Conservation (phyloP, 1,284 basidiomycete species). For the Melanopsichium pennsylvanicum region DNA sequence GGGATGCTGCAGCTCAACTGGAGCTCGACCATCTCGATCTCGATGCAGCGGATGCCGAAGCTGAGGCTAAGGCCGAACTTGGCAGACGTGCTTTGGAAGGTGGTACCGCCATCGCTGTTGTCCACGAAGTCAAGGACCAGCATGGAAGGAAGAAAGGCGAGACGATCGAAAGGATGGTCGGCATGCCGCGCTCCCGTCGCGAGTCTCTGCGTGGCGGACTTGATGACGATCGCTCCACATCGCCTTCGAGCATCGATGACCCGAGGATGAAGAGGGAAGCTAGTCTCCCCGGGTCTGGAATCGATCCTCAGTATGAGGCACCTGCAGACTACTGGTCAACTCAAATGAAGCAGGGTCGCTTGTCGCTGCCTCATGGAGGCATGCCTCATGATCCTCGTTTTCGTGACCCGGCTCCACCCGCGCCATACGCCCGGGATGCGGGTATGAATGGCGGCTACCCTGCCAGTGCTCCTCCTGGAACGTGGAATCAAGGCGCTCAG, state of each 20-base stretch:
- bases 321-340: slow-evolving; percentile 42
- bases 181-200: slow-evolving; percentile 45
- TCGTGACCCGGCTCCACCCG: slow-evolving; percentile 40
- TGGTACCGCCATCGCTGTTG: slow-evolving; percentile 62
- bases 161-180: slow-evolving; percentile 54
- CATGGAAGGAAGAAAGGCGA: slow-evolving; percentile 55
- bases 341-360: slow-evolving; percentile 37
- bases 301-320: slow-evolving; percentile 33
- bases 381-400: slow-evolving; percentile 23
- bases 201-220: slow-evolving; percentile 38
- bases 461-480: slow-evolving; percentile 15
- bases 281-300: slow-evolving; percentile 25
- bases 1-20: slow-evolving; percentile 41
- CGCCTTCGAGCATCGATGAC: slow-evolving; percentile 35
- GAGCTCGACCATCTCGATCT: slow-evolving; percentile 38
- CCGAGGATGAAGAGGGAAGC: slow-evolving; percentile 28
- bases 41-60: slow-evolving; percentile 43
- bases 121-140: slow-evolving; percentile 56
- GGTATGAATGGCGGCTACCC: slow-evolving; percentile 14
- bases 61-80: slow-evolving; percentile 50
- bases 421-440: slow-evolving; percentile 24
- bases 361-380: slow-evolving; percentile 31
- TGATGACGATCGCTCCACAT: slow-evolving; percentile 34
- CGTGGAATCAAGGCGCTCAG: slow-evolving; percentile 26
- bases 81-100: slow-evolving; percentile 56